Base-by-base conservation (phyloP, 495 filamentous ascomycete species). In the Trypethelium eluteriae region DNA sequence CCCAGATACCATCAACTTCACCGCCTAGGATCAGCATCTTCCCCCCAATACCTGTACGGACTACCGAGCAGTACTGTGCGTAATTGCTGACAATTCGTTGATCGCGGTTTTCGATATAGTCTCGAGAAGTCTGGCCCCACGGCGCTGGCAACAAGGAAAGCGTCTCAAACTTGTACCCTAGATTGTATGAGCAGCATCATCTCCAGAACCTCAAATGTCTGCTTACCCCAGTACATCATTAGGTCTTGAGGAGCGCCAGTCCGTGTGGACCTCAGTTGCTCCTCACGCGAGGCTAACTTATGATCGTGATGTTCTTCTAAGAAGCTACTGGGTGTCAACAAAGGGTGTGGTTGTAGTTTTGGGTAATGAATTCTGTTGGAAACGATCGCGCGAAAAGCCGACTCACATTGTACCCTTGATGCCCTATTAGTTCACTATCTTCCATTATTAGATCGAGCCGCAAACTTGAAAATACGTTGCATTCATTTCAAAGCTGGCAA, bases 91-190 rank as follows among this genome's bases (percentile, higher is more conserved):
- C 92, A 2, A 87, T 66, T 64, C 87, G 77, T 4, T 86, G 70
- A 32, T 88, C 84, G 14, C 94, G 86, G 50, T 73, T 77, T 74
- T 97, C 92, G 69, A 98, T 96, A 65, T 86, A 83, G 2, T 88
- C 85, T 57, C 91, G 83, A 2, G 84, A 76, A 5, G 85, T 86
- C 44, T 85, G 79, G 61, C 83, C 86, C 90, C 92, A 96, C 3
- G 85, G 82, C 2, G 81, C 74, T 5, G 88, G 85, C 2, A 98
- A 76, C 16, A 93, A 84, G 39, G 85, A 88, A 1, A 99, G 76
- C 1, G 89, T 88, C 75, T 99, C 94, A 70, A 99, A 99, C 75
- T 98, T 98, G 79, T 98, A 98, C 32, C 94, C 92, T 94, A 69
- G 5, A 34, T 47, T 18, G 38, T n/a, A 62, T 72, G 56, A 70